phyloP scores from a whole-genome alignment of 345 rosid genomes.

The Cardamine resedifolia region DNA sequence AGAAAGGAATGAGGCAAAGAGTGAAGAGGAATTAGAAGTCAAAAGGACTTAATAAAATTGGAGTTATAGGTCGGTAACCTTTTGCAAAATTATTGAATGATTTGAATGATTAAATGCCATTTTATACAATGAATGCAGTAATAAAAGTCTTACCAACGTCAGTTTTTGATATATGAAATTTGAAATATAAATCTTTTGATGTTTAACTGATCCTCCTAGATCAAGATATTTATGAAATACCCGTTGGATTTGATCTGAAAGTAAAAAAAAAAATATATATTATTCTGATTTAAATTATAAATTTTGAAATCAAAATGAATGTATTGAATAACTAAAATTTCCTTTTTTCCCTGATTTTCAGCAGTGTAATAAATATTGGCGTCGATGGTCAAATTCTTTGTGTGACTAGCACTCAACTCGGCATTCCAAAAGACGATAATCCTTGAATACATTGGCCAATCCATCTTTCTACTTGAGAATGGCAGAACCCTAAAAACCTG shows the following conservation, averaged over 20 bases:
- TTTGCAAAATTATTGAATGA: neutral
- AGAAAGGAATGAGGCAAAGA: neutral
- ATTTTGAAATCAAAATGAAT: neutral
- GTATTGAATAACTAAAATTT: neutral
- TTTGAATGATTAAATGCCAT: constrained; percentile 18
- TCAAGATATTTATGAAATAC: neutral
- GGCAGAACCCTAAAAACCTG: neutral
- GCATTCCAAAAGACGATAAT: neutral
- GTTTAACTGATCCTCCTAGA: neutral
- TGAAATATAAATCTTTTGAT: constrained; percentile 8
- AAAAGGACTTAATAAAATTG: neutral
- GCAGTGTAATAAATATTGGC: neutral
- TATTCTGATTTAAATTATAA: neutral
- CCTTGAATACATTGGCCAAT: neutral
- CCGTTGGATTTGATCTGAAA: neutral
- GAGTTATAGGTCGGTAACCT: neutral
- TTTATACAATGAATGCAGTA: constrained; percentile 12
- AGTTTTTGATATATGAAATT: constrained; percentile 31
- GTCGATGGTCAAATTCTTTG: neutral
- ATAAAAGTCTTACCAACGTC: constrained; percentile 20
- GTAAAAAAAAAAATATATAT: neutral
- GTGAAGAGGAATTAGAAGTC: constrained; percentile 8
- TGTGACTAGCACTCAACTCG: neutral
- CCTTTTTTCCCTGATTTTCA: neutral
- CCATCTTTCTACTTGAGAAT: neutral